Percentiles rank a stretch among this genome's conserved stretches.
Conservation (phyloP, 164 flowering plant species). For the Taxillus chinensis region DNA sequence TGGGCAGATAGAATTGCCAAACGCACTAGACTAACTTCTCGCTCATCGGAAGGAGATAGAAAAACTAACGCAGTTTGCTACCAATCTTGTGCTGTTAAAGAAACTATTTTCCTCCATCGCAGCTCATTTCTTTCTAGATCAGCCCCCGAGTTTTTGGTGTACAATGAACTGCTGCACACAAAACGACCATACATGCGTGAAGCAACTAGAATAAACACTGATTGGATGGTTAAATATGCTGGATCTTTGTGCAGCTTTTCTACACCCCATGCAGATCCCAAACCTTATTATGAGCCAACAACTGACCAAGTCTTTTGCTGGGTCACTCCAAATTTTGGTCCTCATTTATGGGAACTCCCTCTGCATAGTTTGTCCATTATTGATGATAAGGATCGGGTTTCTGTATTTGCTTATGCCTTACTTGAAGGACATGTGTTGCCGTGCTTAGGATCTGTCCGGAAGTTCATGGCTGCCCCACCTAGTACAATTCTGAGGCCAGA, state of each 20-base stretch:
- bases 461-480: slow-evolving; percentile 49
- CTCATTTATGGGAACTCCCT: slow-evolving; percentile 76
- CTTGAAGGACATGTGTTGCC: slow-evolving; percentile 84
- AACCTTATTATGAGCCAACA: slow-evolving; percentile 57
- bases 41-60: slow-evolving; percentile 30
- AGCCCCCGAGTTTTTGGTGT: slow-evolving; percentile 78
- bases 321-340: slow-evolving; percentile 62
- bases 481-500: slow-evolving; percentile 49
- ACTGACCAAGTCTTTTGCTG: slow-evolving; percentile 50
- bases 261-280: slow-evolving; percentile 59
- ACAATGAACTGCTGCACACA: slow-evolving; percentile 57
- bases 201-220: slow-evolving; percentile 67
- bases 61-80: slow-evolving; percentile 46
- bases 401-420: slow-evolving; percentile 67
- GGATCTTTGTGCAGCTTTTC: slow-evolving; percentile 56
- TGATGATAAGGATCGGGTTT: slow-evolving; percentile 27
- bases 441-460: slow-evolving; percentile 42
- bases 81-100: slow-evolving; percentile 68
- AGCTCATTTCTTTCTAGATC: slow-evolving; percentile 55
- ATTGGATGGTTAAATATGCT: slow-evolving; percentile 74
- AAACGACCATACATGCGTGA: slow-evolving; percentile 92
- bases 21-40: slow-evolving; percentile 31
- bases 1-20: slow-evolving; percentile 94
- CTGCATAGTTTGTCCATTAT: slow-evolving; percentile 38
- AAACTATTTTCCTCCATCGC: slow-evolving; percentile 69